phyloP scores from a whole-genome alignment of 306 rosid genomes.

The Acacia crassicarpa region DNA sequence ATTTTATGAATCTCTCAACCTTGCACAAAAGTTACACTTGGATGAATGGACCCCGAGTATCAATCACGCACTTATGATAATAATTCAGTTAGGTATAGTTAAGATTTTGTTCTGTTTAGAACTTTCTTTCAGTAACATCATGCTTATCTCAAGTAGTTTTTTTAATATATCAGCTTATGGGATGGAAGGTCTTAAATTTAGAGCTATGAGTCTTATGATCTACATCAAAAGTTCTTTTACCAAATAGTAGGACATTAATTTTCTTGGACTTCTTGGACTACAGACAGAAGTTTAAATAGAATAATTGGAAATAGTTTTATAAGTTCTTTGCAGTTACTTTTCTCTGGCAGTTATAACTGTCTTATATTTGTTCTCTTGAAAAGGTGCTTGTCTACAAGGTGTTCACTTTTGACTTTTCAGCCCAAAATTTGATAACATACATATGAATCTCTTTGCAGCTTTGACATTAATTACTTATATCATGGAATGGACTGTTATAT shows the following conservation, averaged over 20 bases:
- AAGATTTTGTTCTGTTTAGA: constrained; percentile 31
- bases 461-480: neutral
- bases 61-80: constrained; percentile 32
- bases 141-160: neutral
- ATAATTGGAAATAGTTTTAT: constrained; percentile 12
- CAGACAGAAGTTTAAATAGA: neutral
- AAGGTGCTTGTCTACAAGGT: neutral
- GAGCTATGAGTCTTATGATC: neutral
- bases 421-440: neutral
- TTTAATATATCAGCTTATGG: constrained; percentile 3
- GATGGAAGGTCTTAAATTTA: neutral
- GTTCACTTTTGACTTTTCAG: neutral
- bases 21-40: constrained; percentile 67
- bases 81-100: constrained; percentile 45
- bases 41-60: constrained; percentile 50
- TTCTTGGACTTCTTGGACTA: constrained; percentile 5
- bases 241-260: neutral
- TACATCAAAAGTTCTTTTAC: constrained; percentile 4
- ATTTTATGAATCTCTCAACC: constrained; percentile 64
- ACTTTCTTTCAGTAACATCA: neutral
- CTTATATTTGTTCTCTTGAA: neutral
- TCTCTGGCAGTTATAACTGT: neutral
- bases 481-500: constrained; percentile 8
- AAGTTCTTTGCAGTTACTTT: neutral
- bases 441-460: neutral